Conservation (phyloP, 2,329 filamentous ascomycete genomes). For the Calonectria pseudoturangicola region DNA sequence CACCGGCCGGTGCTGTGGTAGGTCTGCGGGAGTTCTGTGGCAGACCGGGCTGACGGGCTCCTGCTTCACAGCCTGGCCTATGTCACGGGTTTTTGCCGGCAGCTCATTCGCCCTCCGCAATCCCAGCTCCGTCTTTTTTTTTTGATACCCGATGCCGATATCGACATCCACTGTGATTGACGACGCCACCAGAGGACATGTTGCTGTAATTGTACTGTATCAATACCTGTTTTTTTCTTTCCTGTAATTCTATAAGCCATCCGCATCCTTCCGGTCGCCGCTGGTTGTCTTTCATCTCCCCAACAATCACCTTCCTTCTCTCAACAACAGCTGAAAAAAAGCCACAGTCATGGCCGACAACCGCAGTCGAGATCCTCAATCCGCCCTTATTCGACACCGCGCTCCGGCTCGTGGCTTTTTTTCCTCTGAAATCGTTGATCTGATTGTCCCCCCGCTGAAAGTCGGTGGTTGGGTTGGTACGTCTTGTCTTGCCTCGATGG, state of each 20-base stretch:
- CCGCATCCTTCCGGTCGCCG: background rate
- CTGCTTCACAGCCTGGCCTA: slow-evolving; percentile 35
- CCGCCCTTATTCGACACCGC: slow-evolving; percentile 48
- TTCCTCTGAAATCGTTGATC: slow-evolving; percentile 65
- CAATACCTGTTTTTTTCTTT: background rate
- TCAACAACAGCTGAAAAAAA: slow-evolving; percentile 11
- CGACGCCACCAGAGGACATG: slow-evolving; percentile 6
- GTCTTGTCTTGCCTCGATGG: slow-evolving; percentile 22
- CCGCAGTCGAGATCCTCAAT: slow-evolving; percentile 45
- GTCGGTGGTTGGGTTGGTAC: slow-evolving; percentile 76
- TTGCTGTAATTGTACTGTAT: slow-evolving; percentile 36
- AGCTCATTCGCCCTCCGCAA: slow-evolving; percentile 33
- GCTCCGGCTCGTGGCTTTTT: slow-evolving; percentile 60
- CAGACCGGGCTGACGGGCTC: slow-evolving; percentile 30
- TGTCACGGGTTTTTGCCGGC: slow-evolving; percentile 38
- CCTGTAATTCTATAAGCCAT: slow-evolving; percentile 46
- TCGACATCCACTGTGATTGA: slow-evolving; percentile 18
- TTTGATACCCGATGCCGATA: slow-evolving; percentile 25
- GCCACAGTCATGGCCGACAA: slow-evolving; percentile 42
- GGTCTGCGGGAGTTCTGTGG: slow-evolving; percentile 40
- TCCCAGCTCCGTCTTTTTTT: slow-evolving; percentile 26
- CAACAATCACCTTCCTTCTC: slow-evolving; percentile 6
- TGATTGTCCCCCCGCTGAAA: slow-evolving; percentile 72
- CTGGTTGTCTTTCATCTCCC: slow-evolving; percentile 17
- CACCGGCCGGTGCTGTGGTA: slow-evolving; percentile 43